Evolutionary conservation across 2,329 filamentous ascomycete species (phyloP), one percentile per base, ranked within the genome.

Genomic region (Penicillium sp.): DNA sequence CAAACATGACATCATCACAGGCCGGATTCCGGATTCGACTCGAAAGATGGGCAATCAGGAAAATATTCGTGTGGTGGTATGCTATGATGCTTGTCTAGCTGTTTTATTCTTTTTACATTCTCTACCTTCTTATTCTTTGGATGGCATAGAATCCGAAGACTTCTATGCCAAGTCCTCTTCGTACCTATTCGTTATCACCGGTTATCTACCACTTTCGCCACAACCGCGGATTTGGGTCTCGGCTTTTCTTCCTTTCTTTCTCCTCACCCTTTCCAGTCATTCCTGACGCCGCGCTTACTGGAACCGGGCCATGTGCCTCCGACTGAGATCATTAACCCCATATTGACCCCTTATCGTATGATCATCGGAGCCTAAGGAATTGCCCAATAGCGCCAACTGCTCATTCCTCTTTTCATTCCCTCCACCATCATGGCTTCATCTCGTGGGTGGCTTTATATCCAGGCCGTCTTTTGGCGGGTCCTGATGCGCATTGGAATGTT

Each of bases 401-500:
- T 19, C 35, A 14, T 16, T 19, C n/a, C 35, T 39, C 26, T 35
- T 37, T 14, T 3, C 27, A 41, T 41, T 27, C 39, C 27, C 31
- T 26, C 43, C 29, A 26, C 43, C 29, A 26, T n/a, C 7, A 48
- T 51, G 44, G 51, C 43, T 37, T 24, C 33, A 27, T 48, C 80
- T 5, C 81, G 87, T 74, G 84, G 82, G 79, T 81, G 85, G 67
- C 80, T 90, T 11, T 81, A 82, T 54, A 63, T 87, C 52, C 83
- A 89, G 70, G 88, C 88, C 47, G 75, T 80, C 27, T 82, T 87
- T 70, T 90, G 87, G 86, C 82, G 89, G 52, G 80, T 82, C 55
- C 77, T 90, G 43, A 89, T 90, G 83, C 80, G 79, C 56, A 80
- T 90, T 55, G 88, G 87, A 67, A 90, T 90, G 86, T 78, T 82